These are phyloP conservation scores for Excoecaria agallocha DNA, from an alignment of 345 rosid species.

Conservation along the genomic window DNA sequence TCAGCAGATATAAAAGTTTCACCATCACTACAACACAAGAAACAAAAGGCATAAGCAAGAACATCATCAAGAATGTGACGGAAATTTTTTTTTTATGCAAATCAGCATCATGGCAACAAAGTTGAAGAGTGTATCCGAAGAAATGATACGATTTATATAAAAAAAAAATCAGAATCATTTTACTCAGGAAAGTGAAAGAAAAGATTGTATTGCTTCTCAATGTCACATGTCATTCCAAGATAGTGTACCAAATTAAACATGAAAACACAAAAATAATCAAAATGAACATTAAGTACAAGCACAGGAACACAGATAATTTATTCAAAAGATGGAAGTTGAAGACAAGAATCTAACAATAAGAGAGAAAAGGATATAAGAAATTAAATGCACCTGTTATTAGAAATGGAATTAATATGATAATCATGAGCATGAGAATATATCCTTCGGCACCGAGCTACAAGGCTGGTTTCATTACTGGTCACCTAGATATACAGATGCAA, in stretches of 20 bases:
- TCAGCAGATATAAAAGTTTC: constrained; percentile 68
- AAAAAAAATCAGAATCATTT: not conserved
- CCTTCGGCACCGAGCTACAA: constrained; percentile 84
- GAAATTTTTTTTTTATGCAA: not conserved
- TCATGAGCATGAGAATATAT: constrained; percentile 82
- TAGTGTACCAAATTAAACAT: not conserved
- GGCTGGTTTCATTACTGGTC: constrained; percentile 71
- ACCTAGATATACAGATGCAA: constrained; percentile 43
- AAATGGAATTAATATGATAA: constrained; percentile 46
- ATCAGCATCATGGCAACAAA: not conserved
- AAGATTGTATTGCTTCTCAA: not conserved
- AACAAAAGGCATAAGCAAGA: not conserved
- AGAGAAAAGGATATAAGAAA: not conserved
- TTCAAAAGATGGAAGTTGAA: not conserved
- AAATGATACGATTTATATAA: not conserved
- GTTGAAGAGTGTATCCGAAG: not conserved
- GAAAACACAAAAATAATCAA: not conserved
- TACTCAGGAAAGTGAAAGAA: not conserved
- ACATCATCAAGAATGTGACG: not conserved
- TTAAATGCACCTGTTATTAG: constrained; percentile 52
- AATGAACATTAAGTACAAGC: not conserved
- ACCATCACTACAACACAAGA: constrained; percentile 44
- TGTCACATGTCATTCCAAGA: not conserved
- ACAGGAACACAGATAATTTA: not conserved
- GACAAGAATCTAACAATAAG: constrained; percentile 4